A percentile compares a stretch with the other conserved stretches of the same genome.
These are phyloP conservation scores for Spizellomyces sp. DNA, from an alignment of 192 early-diverging fungal genomes.

Conservation along the genomic window DNA sequence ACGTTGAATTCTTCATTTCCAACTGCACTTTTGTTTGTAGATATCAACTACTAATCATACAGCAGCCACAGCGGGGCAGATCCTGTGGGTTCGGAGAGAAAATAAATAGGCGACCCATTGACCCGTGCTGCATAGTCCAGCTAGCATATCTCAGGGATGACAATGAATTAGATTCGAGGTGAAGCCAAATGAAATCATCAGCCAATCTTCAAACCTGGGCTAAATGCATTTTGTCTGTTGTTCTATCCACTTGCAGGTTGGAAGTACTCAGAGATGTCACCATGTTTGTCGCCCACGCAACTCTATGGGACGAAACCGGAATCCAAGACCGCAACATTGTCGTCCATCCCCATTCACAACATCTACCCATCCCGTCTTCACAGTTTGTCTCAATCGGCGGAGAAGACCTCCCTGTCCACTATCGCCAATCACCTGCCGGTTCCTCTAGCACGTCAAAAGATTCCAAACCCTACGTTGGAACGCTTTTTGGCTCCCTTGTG, in stretches of 20 bases:
- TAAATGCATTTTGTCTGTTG: neutral
- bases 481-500: neutral
- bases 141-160: neutral
- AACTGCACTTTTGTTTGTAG: neutral
- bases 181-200: neutral
- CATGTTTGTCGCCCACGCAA: neutral
- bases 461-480: neutral
- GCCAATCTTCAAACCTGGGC: neutral
- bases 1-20: neutral
- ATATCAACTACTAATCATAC: neutral
- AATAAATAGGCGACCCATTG: neutral
- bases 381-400: neutral
- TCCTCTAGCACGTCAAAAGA: neutral
- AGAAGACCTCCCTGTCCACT: neutral
- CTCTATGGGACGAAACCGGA: neutral
- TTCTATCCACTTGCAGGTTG: neutral
- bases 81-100: neutral
- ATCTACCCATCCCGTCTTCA: neutral
- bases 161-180: neutral
- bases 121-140: neutral
- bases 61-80: neutral
- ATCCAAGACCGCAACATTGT: constrained; percentile 2
- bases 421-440: neutral
- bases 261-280: neutral
- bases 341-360: neutral